Conservation (phyloP, 805 yeast genomes). For the Barnettozyma sucrosica region DNA sequence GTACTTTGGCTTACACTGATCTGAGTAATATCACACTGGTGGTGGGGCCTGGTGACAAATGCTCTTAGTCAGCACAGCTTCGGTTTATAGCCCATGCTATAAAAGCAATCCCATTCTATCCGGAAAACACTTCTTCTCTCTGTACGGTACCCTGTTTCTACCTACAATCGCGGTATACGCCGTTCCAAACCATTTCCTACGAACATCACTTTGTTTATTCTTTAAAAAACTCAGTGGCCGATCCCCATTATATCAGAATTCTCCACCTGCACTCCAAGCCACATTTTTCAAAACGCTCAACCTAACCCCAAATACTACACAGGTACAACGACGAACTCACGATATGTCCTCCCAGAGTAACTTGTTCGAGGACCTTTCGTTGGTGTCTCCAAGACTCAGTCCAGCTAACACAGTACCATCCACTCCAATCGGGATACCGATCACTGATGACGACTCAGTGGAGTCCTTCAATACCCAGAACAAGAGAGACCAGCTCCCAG, state of each 20-base stretch:
- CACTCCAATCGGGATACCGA: conserved; percentile 26
- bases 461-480: conserved; percentile 13
- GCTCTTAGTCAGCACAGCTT: conserved; percentile 1
- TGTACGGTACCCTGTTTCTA: not conserved
- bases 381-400: conserved; percentile 36
- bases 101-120: not conserved
- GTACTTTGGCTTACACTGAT: conserved; percentile 4
- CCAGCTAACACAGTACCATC: conserved; percentile 25
- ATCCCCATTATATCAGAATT: too few relatives aligned
- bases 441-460: conserved; percentile 1
- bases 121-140: too few relatives aligned
- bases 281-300: too few relatives aligned
- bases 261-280: too few relatives aligned
- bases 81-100: not conserved
- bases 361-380: conserved; percentile 28
- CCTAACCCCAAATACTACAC: not conserved
- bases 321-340: not conserved
- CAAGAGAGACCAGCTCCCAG: conserved; percentile 41
- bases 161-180: not conserved
- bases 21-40: conserved; percentile 11
- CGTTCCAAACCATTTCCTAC: not conserved
- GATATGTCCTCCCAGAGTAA: not conserved
- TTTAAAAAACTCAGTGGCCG: too few relatives aligned
- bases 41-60: conserved; percentile 1
- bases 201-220: too few relatives aligned